Conservation (phyloP, 768 basidiomycete species). For the Boletellus sp. region DNA sequence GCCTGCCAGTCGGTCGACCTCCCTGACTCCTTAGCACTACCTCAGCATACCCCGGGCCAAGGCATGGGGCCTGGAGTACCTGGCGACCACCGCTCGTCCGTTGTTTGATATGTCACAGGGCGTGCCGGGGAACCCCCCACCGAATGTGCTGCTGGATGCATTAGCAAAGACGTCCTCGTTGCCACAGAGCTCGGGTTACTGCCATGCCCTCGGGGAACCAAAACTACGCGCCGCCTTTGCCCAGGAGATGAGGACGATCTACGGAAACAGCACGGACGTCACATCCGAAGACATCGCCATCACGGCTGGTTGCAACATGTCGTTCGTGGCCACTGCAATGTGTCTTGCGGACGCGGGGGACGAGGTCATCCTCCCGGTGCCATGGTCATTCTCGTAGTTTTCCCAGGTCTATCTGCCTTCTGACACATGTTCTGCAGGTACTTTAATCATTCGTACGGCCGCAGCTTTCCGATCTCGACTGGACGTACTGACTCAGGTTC, state of each 20-base stretch:
- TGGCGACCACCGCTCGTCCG: conserved; percentile 39
- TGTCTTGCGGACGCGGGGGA: conserved; percentile 64
- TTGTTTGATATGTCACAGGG: conserved; percentile 77
- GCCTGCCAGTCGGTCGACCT: too few relatives aligned
- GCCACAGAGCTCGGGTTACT: conserved; percentile 50
- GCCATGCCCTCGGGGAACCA: conserved; percentile 55
- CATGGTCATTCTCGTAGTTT: conserved; percentile 45
- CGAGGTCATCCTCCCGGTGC: conserved; percentile 68
- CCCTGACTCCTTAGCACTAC: background rate
- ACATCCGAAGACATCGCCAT: conserved; percentile 56
- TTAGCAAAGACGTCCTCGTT: conserved; percentile 44
- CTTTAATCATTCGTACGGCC: conserved; percentile 59
- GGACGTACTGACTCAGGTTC: background rate
- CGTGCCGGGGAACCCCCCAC: conserved; percentile 65
- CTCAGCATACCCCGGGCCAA: conserved; percentile 55
- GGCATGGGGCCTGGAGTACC: conserved; percentile 50
- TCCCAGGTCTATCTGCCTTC: background rate
- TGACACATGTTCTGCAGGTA: conserved; percentile 41
- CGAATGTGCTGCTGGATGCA: conserved; percentile 45
- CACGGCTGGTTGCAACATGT: conserved; percentile 71
- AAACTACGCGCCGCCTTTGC: conserved; percentile 49
- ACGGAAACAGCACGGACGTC: conserved; percentile 50
- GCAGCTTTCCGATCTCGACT: background rate
- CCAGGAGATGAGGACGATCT: conserved; percentile 58
- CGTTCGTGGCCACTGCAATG: conserved; percentile 61